Conservation (phyloP, 305 asterid species). For the Fraxinus greggii region DNA sequence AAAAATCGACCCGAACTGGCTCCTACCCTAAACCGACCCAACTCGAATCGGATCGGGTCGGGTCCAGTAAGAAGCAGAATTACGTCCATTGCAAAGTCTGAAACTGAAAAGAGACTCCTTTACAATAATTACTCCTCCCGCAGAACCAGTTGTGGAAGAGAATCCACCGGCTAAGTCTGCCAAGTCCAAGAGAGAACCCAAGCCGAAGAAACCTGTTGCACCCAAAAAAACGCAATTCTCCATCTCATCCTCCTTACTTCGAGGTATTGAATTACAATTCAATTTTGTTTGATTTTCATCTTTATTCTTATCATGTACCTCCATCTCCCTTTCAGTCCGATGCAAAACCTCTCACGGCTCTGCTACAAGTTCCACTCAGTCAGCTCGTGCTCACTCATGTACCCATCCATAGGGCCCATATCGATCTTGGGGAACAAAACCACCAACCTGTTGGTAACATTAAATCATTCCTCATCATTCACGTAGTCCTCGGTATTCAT, state of each 20-base stretch:
- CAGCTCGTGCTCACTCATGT: slow-evolving; percentile 65
- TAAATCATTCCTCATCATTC: slow-evolving; percentile 85
- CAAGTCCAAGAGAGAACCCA: slow-evolving; percentile 46
- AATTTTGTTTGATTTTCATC: slow-evolving; percentile 39
- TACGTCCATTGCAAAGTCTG: no score
- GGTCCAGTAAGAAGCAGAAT: no score
- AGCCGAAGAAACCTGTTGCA: slow-evolving; percentile 57
- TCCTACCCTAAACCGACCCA: no score
- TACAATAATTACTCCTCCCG: no score
- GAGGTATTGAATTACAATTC: slow-evolving; percentile 48
- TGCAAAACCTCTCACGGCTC: slow-evolving; percentile 78
- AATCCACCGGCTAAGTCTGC: slow-evolving; percentile 31
- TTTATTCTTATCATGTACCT: slow-evolving; percentile 78
- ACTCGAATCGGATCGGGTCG: no score
- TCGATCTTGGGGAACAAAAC: slow-evolving; percentile 84
- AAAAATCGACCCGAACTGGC: no score
- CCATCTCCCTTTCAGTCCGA: slow-evolving; percentile 82
- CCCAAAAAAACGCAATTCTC: slow-evolving; percentile 51
- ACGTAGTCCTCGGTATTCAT: slow-evolving; percentile 88
- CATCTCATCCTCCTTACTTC: slow-evolving; percentile 79
- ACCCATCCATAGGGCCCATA: slow-evolving; percentile 70
- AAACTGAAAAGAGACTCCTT: no score
- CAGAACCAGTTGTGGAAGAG: slow-evolving; percentile 42
- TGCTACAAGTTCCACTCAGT: slow-evolving; percentile 79
- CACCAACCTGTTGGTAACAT: slow-evolving; percentile 77